Percentiles rank a stretch among this genome's conserved stretches.
phyloP scores from a whole-genome alignment of 2,329 filamentous ascomycete genomes.

The Furcasterigmium sp. region DNA sequence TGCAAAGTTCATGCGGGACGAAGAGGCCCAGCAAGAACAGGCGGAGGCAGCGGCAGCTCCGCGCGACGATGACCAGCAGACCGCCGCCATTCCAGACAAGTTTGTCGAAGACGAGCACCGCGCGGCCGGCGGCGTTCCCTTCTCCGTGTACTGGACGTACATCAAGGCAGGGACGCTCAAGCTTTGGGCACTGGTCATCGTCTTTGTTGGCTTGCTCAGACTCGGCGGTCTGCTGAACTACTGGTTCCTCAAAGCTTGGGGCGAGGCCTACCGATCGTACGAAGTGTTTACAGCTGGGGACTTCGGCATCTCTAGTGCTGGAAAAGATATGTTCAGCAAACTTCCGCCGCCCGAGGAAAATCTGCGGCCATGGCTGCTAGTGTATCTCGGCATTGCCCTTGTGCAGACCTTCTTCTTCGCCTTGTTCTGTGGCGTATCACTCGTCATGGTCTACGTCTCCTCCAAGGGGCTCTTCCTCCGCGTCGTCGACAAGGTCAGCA shows the following conservation, averaged over 20 bases:
- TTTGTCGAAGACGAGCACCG: slow-evolving; percentile 76
- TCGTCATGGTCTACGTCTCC: slow-evolving; percentile 74
- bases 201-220: slow-evolving; percentile 59
- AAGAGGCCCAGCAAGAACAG: slow-evolving; percentile 25
- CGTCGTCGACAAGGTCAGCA: slow-evolving; percentile 68
- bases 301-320: background rate
- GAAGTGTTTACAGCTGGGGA: background rate
- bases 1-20: slow-evolving; percentile 14
- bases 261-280: slow-evolving; percentile 58
- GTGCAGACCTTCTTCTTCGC: slow-evolving; percentile 55
- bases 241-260: slow-evolving; percentile 86
- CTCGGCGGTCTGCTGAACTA: slow-evolving; percentile 60
- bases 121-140: slow-evolving; percentile 69
- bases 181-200: slow-evolving; percentile 65
- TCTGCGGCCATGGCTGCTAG: slow-evolving; percentile 68
- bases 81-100: slow-evolving; percentile 59
- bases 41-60: slow-evolving; percentile 5
- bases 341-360: slow-evolving; percentile 64
- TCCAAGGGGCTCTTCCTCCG: slow-evolving; percentile 69
- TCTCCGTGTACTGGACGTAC: slow-evolving; percentile 77
- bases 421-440: slow-evolving; percentile 60
- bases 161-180: slow-evolving; percentile 72
- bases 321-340: slow-evolving; percentile 29
- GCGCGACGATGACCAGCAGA: slow-evolving; percentile 32
- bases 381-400: slow-evolving; percentile 62